Percentiles rank a stretch among this genome's conserved stretches.
These are phyloP conservation scores for Wickerhamiella siamensis DNA, from an alignment of 805 yeast genomes.

Conservation along the genomic window DNA sequence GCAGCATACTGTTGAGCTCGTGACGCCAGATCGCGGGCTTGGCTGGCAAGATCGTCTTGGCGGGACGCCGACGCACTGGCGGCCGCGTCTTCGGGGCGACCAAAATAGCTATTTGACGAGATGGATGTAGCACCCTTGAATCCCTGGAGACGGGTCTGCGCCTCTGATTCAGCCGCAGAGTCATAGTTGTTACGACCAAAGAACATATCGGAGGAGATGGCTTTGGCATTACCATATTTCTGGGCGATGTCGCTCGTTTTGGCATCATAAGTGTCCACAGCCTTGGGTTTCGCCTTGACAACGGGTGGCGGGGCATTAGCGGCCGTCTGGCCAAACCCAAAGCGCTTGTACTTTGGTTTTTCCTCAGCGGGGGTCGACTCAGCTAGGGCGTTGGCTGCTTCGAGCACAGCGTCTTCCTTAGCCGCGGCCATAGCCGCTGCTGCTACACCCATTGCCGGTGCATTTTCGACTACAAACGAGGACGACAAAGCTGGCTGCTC, in stretches of 20 bases:
- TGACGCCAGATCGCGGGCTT: slow-evolving; percentile 18
- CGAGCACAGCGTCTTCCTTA: background rate
- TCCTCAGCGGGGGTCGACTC: slow-evolving; percentile 2
- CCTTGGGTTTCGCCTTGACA: slow-evolving; percentile 11
- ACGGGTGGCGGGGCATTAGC: slow-evolving; percentile 16
- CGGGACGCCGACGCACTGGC: slow-evolving; percentile 21
- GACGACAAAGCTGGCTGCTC: slow-evolving; percentile 12
- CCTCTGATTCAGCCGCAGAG: slow-evolving; percentile 63
- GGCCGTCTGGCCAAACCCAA: slow-evolving; percentile 21
- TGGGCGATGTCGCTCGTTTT: slow-evolving; percentile 21
- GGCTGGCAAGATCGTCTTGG: slow-evolving; percentile 20
- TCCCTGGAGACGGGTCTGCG: slow-evolving; percentile 61
- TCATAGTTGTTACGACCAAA: slow-evolving; percentile 83
- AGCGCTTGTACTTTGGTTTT: slow-evolving; percentile 12
- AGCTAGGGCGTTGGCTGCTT: background rate
- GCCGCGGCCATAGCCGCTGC: background rate
- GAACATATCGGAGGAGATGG: slow-evolving; percentile 87
- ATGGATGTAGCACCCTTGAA: slow-evolving; percentile 82
- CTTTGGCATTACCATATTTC: slow-evolving; percentile 81
- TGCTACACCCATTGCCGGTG: background rate
- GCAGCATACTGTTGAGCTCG: slow-evolving; percentile 36
- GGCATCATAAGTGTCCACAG: slow-evolving; percentile 35
- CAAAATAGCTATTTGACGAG: slow-evolving; percentile 85
- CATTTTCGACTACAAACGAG: background rate
- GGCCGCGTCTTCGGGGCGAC: slow-evolving; percentile 51